phyloP scores from a whole-genome alignment of 768 basidiomycete species.

The Nidularia pulvinata region DNA sequence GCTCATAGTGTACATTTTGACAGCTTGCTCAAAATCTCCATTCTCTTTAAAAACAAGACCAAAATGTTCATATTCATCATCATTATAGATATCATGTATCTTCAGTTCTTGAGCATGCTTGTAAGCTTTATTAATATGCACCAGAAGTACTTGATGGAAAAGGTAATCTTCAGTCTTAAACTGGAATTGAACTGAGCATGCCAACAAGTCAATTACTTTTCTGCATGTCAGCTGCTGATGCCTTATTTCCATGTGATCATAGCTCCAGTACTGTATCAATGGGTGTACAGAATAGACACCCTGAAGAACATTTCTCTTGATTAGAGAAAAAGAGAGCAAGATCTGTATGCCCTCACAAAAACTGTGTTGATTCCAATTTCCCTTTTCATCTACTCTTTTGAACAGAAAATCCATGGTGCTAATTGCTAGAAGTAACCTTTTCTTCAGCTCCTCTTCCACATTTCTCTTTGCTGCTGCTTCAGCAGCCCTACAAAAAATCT shows the following conservation, averaged over 20 bases:
- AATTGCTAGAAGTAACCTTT: background rate
- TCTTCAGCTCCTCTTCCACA: background rate
- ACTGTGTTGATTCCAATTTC: constrained; percentile 7
- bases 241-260: background rate
- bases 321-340: constrained; percentile 11
- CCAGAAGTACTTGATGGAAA: background rate
- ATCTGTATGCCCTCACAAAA: constrained; percentile 12
- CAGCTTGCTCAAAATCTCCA: background rate
- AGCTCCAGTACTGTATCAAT: constrained; percentile 7
- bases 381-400: background rate
- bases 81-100: background rate
- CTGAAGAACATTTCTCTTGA: constrained; percentile 3
- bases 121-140: background rate
- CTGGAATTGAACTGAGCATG: background rate
- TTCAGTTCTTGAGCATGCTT: background rate
- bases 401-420: background rate
- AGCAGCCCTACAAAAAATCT: constrained; percentile 10
- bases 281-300: constrained; percentile 6
- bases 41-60: background rate
- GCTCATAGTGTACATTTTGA: background rate
- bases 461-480: background rate
- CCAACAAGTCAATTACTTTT: background rate
- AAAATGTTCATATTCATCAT: background rate
- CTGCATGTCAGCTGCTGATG: background rate
- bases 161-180: background rate